A percentile compares a stretch with the other conserved stretches of the same genome.
phyloP scores from a whole-genome alignment of 495 filamentous ascomycete genomes.

The Podospora bellae-mahoneyi region DNA sequence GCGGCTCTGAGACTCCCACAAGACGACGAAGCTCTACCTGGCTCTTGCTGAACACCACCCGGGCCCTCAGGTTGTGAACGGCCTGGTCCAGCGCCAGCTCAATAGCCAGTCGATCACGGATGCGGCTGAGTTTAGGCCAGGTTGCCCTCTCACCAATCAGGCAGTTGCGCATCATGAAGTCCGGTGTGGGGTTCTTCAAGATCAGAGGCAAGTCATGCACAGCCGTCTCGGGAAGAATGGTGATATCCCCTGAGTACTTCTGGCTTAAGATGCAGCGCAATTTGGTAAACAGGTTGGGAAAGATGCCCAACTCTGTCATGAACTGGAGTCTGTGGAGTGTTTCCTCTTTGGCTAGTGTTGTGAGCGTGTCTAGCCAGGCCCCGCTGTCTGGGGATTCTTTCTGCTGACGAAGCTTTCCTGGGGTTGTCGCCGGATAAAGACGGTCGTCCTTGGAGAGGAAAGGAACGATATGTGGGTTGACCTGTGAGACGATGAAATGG shows the following conservation, averaged over 20 bases:
- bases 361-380: constrained; percentile 65
- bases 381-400: constrained; percentile 25
- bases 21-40: constrained; percentile 59
- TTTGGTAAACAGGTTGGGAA: constrained; percentile 78
- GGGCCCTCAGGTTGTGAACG: constrained; percentile 69
- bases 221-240: constrained; percentile 78
- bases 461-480: constrained; percentile 90
- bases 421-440: constrained; percentile 39
- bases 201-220: constrained; percentile 72
- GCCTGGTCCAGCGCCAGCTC: constrained; percentile 83
- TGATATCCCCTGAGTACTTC: constrained; percentile 93
- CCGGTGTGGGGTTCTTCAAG: constrained; percentile 78
- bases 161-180: constrained; percentile 81
- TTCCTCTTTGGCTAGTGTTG: constrained; percentile 76
- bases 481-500: constrained; percentile 95
- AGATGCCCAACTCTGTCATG: constrained; percentile 76
- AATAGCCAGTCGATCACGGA: constrained; percentile 79
- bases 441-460: constrained; percentile 74
- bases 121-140: constrained; percentile 81
- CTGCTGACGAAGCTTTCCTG: constrained; percentile 37
- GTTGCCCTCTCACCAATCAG: constrained; percentile 78
- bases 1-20: constrained; percentile 30
- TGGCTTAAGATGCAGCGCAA: constrained; percentile 77
- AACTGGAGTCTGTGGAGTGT: constrained; percentile 76
- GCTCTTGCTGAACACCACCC: constrained; percentile 75